A percentile compares a stretch with the other conserved stretches of the same genome.
phyloP scores from a whole-genome alignment of 176 grass and related monocot species.

The Zoysia japonica region DNA sequence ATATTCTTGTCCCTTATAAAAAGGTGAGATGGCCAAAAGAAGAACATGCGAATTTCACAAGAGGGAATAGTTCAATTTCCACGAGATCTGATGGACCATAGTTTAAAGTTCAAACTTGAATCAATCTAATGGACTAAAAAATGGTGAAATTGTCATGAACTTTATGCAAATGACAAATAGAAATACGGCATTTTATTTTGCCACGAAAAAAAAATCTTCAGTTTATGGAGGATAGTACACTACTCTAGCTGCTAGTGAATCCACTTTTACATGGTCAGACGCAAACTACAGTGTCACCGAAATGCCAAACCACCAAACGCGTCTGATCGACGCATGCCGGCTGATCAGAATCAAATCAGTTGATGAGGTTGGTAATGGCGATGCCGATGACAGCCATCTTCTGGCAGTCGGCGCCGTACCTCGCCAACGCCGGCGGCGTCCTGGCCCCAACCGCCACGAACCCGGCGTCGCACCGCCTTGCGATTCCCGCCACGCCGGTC shows the following conservation, averaged over 20 bases:
- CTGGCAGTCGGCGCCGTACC: constrained; percentile 30
- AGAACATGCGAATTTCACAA: too few species aligned
- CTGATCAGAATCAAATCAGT: constrained; percentile 2
- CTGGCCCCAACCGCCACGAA: not conserved
- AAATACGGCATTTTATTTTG: too few species aligned
- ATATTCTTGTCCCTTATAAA: too few species aligned
- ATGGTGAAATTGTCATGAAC: too few species aligned
- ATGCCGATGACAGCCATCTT: constrained; percentile 41
- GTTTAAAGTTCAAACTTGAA: too few species aligned
- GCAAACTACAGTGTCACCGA: not conserved
- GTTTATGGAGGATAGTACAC: too few species aligned
- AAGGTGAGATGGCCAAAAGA: too few species aligned
- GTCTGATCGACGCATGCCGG: not conserved
- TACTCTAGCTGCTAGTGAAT: not conserved
- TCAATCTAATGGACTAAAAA: too few species aligned
- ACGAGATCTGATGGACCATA: too few species aligned
- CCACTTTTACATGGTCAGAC: not conserved
- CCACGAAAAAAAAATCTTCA: too few species aligned
- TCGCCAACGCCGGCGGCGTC: constrained; percentile 23
- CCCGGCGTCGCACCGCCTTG: constrained; percentile 30
- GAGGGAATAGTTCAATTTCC: too few species aligned
- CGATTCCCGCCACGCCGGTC: constrained; percentile 14
- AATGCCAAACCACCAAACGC: not conserved
- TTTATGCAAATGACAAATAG: too few species aligned
- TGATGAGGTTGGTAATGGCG: constrained; percentile 44